Evolutionary conservation across 345 rosid genomes (phyloP), one percentile per base, ranked within the genome.

Genomic region (Eucalyptus pumila): DNA sequence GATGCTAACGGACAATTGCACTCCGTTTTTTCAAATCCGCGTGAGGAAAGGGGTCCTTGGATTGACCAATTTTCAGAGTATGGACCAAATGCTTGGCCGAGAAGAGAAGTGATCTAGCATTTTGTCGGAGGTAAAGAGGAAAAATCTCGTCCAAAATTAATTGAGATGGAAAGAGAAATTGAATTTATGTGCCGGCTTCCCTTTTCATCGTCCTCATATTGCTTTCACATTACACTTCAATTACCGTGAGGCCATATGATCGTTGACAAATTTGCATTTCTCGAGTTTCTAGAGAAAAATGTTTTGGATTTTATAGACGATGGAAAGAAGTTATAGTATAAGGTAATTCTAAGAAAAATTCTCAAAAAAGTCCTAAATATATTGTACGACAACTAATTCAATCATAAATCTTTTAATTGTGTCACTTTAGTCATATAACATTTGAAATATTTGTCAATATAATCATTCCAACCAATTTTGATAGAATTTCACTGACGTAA

Each of bases 361-460:
- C 4, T 14, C 16, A 0, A 4, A 60, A 60, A 58, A 5, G 4
- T 58, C 67, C 0, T 58, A 58, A 58, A 11, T 62, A 0, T 17
- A 51, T 17, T 51, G 2, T 51, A 51, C 23, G 0, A 51, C 4
- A 51, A 51, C 21, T 6, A 51, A 50, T 50, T 50, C 8, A 15
- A 2, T 15, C 8, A 16, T 50, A 50, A 51, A 51, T 51, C 9
- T 51, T 51, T 51, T 16, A 7, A 51, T 51, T 6, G 54, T 17
- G 2, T 51, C 54, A 51, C 21, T 51, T 51, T 6, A 51, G 19
- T 51, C 2, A 51, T 51, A 51, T 7, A 50, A 16, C 8, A 16
- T 51, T 51, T 51, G 21, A 51, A 16, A 17, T 17, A 51, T 51
- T 51, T 51, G 54, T 51, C 9, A 16, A 51, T 51, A 17, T 51